Conservation (phyloP, 768 basidiomycete species). For the Psilocybe azurescens region DNA sequence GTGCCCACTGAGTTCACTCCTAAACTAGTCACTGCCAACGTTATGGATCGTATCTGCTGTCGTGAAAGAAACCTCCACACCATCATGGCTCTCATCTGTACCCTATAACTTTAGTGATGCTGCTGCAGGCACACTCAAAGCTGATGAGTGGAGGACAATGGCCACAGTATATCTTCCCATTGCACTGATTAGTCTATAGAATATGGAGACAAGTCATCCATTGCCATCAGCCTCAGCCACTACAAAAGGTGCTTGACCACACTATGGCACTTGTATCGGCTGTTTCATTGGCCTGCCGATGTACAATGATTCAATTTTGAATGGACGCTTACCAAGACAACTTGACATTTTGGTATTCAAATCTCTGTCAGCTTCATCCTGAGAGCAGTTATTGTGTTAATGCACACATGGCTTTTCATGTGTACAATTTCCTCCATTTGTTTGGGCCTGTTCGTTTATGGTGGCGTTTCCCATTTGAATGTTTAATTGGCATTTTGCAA, state of each 20-base stretch:
- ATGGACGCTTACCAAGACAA: not conserved
- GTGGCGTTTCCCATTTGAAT: slow-evolving; percentile 41
- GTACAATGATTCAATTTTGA: not conserved
- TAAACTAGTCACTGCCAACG: not conserved
- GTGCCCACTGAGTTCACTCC: too few relatives aligned
- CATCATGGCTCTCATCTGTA: slow-evolving; percentile 29
- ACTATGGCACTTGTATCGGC: slow-evolving; percentile 21
- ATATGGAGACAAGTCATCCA: slow-evolving; percentile 33
- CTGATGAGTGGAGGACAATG: slow-evolving; percentile 42
- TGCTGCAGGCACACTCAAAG: slow-evolving; percentile 33
- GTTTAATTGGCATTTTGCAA: slow-evolving; percentile 29
- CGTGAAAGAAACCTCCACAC: slow-evolving; percentile 11
- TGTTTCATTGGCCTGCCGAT: not conserved
- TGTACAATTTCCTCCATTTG: slow-evolving; percentile 30
- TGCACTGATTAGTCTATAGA: slow-evolving; percentile 27
- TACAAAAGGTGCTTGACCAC: slow-evolving; percentile 19
- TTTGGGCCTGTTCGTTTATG: slow-evolving; percentile 43
- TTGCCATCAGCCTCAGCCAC: slow-evolving; percentile 21
- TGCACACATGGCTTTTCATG: slow-evolving; percentile 46
- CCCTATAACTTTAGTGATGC: slow-evolving; percentile 27
- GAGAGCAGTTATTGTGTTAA: slow-evolving; percentile 33
- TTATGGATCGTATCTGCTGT: not conserved
- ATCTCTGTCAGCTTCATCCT: slow-evolving; percentile 35
- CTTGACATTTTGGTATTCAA: slow-evolving; percentile 32
- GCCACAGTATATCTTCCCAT: slow-evolving; percentile 26